Evolutionary conservation across 2,329 filamentous ascomycete species (phyloP).

Genomic region (Ophiocordyceps australis): DNA sequence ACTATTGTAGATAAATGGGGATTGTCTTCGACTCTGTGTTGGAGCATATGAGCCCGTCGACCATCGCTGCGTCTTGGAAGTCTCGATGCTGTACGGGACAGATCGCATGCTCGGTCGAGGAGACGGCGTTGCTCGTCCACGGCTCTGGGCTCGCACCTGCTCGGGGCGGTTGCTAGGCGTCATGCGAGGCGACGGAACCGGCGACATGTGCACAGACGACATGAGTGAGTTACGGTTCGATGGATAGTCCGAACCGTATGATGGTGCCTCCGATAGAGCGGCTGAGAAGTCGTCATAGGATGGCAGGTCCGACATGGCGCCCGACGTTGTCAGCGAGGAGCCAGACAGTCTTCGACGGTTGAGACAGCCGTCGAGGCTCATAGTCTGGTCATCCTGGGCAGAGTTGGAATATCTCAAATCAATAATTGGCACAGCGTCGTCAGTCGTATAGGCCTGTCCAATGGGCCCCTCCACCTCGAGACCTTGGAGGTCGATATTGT

Average conservation of each 20-base stretch:
- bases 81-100: constrained; percentile 53
- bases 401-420: constrained; percentile 34
- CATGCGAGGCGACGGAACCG: constrained; percentile 53
- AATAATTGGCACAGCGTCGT: constrained; percentile 43
- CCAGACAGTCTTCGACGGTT: constrained; percentile 49
- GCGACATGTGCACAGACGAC: constrained; percentile 52
- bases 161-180: constrained; percentile 41
- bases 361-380: constrained; percentile 31
- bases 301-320: constrained; percentile 47
- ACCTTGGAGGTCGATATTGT: constrained; percentile 33
- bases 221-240: constrained; percentile 54
- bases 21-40: constrained; percentile 31
- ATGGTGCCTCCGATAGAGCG: constrained; percentile 46
- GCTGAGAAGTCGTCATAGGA: constrained; percentile 56
- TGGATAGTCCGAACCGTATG: constrained; percentile 49
- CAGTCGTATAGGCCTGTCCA: constrained; percentile 42
- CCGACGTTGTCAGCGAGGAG: constrained; percentile 52
- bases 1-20: constrained; percentile 44
- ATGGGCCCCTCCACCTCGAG: constrained; percentile 40
- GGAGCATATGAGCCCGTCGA: constrained; percentile 57
- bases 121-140: constrained; percentile 53
- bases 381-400: constrained; percentile 27
- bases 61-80: constrained; percentile 53
- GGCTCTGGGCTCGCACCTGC: constrained; percentile 44
- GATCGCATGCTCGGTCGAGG: constrained; percentile 49